These are phyloP conservation scores for Harringtonia aguacate DNA, from an alignment of 2,329 filamentous ascomycete genomes.

Conservation along the genomic window DNA sequence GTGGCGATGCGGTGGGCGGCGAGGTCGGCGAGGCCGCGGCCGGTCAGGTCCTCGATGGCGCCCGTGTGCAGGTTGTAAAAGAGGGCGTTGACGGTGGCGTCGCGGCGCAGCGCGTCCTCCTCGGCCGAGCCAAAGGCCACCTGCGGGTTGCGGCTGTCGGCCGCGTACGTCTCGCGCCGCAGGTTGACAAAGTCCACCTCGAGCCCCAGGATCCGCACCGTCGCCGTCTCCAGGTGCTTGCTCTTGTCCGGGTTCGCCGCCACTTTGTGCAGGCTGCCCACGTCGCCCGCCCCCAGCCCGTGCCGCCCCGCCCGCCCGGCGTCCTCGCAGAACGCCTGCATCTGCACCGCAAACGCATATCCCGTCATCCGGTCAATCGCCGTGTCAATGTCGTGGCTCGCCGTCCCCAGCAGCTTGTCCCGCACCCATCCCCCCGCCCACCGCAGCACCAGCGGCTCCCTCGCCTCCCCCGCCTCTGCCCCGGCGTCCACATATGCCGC, in stretches of 20 bases:
- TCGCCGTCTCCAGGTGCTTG: constrained; percentile 89
- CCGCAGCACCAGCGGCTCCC: constrained; percentile 54
- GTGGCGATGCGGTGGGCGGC: constrained; percentile 63
- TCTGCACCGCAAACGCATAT: constrained; percentile 57
- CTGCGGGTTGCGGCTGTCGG: constrained; percentile 80
- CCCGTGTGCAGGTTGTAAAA: constrained; percentile 87
- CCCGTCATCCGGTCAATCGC: constrained; percentile 82
- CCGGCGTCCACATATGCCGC: constrained; percentile 52
- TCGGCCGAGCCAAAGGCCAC: constrained; percentile 89
- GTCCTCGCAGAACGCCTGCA: constrained; percentile 57
- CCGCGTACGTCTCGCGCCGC: constrained; percentile 79
- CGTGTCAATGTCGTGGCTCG: constrained; percentile 73
- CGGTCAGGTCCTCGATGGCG: constrained; percentile 75
- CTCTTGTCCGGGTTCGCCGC: constrained; percentile 91
- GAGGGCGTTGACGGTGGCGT: constrained; percentile 90
- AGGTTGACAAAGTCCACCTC: constrained; percentile 94
- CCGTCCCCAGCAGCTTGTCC: constrained; percentile 64
- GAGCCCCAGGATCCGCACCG: constrained; percentile 71
- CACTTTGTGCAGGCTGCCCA: constrained; percentile 77
- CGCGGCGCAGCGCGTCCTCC: constrained; percentile 80
- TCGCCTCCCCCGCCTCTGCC: neutral
- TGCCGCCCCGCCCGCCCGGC: constrained; percentile 53
- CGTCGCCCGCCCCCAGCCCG: constrained; percentile 41
- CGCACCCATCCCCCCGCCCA: constrained; percentile 85
- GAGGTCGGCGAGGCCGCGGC: constrained; percentile 64